Percentiles rank a stretch among this genome's conserved stretches.
phyloP scores from a whole-genome alignment of 2,329 filamentous ascomycete genomes.

The Fusarium miscanthi region DNA sequence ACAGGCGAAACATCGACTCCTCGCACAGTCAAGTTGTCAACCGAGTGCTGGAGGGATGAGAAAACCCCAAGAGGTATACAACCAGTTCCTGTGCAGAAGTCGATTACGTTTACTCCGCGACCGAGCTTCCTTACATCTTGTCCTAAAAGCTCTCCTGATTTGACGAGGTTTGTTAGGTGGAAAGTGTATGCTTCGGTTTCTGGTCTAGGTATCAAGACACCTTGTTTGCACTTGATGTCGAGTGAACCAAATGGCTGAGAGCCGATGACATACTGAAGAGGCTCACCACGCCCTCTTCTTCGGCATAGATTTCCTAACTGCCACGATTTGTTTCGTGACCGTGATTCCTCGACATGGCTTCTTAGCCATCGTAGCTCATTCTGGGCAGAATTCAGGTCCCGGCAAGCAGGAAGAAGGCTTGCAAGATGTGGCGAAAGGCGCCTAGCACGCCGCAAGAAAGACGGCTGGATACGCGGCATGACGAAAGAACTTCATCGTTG shows the following conservation, averaged over 20 bases:
- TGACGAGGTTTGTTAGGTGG: constrained; percentile 63
- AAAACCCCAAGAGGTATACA: constrained; percentile 87
- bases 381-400: constrained; percentile 70
- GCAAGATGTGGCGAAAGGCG: constrained; percentile 66
- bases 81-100: constrained; percentile 91
- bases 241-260: constrained; percentile 88
- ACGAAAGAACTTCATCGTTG: constrained; percentile 23
- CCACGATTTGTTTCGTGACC: constrained; percentile 14
- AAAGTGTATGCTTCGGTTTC: constrained; percentile 78
- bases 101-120: constrained; percentile 71
- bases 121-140: constrained; percentile 4
- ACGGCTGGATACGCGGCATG: constrained; percentile 74
- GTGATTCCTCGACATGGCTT: constrained; percentile 62
- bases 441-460: constrained; percentile 65
- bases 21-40: constrained; percentile 60
- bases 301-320: constrained; percentile 57
- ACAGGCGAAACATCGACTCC: constrained; percentile 78
- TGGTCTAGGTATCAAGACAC: constrained; percentile 86
- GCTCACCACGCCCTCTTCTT: constrained; percentile 70
- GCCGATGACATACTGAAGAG: constrained; percentile 90
- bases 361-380: constrained; percentile 80
- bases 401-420: constrained; percentile 71
- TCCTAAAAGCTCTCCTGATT: constrained; percentile 30
- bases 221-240: constrained; percentile 78
- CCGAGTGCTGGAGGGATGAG: constrained; percentile 63